Evolutionary conservation across 768 basidiomycete genomes (phyloP).

Genomic region (Trametes maxima): DNA sequence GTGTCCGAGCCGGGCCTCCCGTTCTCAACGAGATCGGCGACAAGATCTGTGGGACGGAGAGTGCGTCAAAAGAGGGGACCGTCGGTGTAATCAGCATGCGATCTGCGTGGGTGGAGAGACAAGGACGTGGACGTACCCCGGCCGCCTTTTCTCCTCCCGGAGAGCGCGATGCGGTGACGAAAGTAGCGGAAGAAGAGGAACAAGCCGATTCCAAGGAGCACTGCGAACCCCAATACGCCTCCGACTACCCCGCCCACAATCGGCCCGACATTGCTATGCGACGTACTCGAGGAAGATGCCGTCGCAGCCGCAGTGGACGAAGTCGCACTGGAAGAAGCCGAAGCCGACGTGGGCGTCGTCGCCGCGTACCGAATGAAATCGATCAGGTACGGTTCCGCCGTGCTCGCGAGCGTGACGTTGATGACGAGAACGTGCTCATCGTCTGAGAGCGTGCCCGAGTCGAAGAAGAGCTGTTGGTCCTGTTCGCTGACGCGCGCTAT

Average conservation of each 20-base stretch:
- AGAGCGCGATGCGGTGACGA: constrained; percentile 22
- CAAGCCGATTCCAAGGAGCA: constrained; percentile 10
- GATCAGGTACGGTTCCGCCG: constrained; percentile 21
- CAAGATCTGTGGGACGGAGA: background rate
- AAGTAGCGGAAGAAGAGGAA: constrained; percentile 14
- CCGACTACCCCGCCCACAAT: constrained; percentile 27
- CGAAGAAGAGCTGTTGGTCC: constrained; percentile 24
- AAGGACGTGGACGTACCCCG: background rate
- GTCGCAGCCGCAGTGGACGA: constrained; percentile 1
- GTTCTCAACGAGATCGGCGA: constrained; percentile 5
- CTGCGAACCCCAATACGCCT: constrained; percentile 15
- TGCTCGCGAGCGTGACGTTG: constrained; percentile 24
- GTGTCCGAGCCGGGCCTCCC: constrained; percentile 3
- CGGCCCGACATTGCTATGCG: constrained; percentile 21
- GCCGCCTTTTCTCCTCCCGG: constrained; percentile 16
- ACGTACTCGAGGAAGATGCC: background rate
- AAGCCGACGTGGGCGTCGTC: constrained; percentile 1
- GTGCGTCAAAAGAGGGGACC: background rate
- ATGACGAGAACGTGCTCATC: constrained; percentile 19
- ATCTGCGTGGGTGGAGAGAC: background rate
- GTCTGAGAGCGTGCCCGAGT: constrained; percentile 19
- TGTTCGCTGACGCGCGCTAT: constrained; percentile 13
- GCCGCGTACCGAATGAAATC: constrained; percentile 25
- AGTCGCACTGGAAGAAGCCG: background rate
- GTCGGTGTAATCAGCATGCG: background rate